These are phyloP conservation scores for Fusarium compactum DNA, from an alignment of 2,329 filamentous ascomycete species.

Conservation along the genomic window DNA sequence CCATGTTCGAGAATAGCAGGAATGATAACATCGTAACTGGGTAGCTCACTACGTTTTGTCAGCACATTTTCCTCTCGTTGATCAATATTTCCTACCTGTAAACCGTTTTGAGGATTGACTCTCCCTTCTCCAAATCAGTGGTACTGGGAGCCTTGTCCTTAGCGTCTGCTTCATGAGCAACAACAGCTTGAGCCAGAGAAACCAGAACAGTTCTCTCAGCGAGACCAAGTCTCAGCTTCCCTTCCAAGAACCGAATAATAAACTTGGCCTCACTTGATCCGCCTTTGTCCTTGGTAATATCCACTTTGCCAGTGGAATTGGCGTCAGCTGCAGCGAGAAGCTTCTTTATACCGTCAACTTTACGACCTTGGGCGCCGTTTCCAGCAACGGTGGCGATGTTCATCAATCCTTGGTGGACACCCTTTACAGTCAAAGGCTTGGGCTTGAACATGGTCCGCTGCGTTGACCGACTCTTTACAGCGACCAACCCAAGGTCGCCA, in stretches of 20 bases:
- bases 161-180: slow-evolving; percentile 81
- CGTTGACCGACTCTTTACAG: slow-evolving; percentile 93
- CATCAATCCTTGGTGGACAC: slow-evolving; percentile 89
- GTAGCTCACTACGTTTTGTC: slow-evolving; percentile 77
- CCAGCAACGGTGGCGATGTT: slow-evolving; percentile 88
- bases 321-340: slow-evolving; percentile 91
- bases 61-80: slow-evolving; percentile 41
- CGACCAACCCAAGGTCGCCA: slow-evolving; percentile 92
- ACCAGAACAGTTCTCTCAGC: slow-evolving; percentile 94
- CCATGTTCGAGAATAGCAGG: slow-evolving; percentile 89
- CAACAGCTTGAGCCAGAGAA: slow-evolving; percentile 87
- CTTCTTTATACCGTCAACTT: slow-evolving; percentile 96
- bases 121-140: slow-evolving; percentile 83
- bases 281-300: slow-evolving; percentile 92
- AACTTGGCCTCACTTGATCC: slow-evolving; percentile 96
- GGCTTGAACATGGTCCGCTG: slow-evolving; percentile 99
- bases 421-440: slow-evolving; percentile 86
- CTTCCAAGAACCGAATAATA: slow-evolving; percentile 91
- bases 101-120: slow-evolving; percentile 87
- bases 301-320: slow-evolving; percentile 78
- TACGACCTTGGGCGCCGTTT: slow-evolving; percentile 87
- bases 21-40: slow-evolving; percentile 94
- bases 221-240: slow-evolving; percentile 90
- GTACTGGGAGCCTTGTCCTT: slow-evolving; percentile 78
- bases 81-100: slow-evolving; percentile 73